Evolutionary conservation across 2,329 filamentous ascomycete genomes (phyloP), one percentile per base, ranked within the genome.

Genomic region (Didymella sp.): DNA sequence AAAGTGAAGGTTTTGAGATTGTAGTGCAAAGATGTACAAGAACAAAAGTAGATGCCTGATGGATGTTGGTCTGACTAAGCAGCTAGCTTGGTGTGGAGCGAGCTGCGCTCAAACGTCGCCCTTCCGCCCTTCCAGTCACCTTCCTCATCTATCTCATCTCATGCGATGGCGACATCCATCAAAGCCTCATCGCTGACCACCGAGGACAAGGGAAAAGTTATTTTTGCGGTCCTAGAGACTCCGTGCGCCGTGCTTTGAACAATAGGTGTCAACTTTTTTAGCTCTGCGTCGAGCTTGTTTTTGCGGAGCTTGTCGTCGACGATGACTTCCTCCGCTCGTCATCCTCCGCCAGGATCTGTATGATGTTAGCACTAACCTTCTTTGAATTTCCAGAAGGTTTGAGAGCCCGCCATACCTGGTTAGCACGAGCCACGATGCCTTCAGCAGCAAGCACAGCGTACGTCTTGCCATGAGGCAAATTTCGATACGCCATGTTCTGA

Each of bases 61-160:
- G 31, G 13, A 12, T 41, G 43, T 27, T 4, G 21, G 28, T n/a
- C 19, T 57, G 54, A 57, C 54, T 57, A 57, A 57, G 54, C 54
- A 27, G 15, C 54, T 57, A 57, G 30, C 24, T 42, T 9, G 28
- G 42, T 37, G 42, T 31, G 42, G 35, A 41, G 35, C 8, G 25
- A 30, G n/a, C 24, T 17, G 17, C 30, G 17, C 15, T 15, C 28
- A 11, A 25, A 45, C 27, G 15, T 50, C 53, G 54, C 54, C 54
- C 54, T 57, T 57, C 37, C 48, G 54, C 54, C 54, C 54, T 57
- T 57, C 7, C 31, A 19, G 35, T 13, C 6, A 51, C 47, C 28
- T 38, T 28, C 54, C 30, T 25, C 9, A 27, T 51, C 25, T 25
- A 30, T 51, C 28, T 15, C 25, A 31, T 40, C 17, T 15, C 19